Percentiles rank a stretch among this genome's conserved stretches.
These are phyloP conservation scores for Dactylella cylindrospora DNA, from an alignment of 2,329 filamentous ascomycete species.

Conservation along the genomic window DNA sequence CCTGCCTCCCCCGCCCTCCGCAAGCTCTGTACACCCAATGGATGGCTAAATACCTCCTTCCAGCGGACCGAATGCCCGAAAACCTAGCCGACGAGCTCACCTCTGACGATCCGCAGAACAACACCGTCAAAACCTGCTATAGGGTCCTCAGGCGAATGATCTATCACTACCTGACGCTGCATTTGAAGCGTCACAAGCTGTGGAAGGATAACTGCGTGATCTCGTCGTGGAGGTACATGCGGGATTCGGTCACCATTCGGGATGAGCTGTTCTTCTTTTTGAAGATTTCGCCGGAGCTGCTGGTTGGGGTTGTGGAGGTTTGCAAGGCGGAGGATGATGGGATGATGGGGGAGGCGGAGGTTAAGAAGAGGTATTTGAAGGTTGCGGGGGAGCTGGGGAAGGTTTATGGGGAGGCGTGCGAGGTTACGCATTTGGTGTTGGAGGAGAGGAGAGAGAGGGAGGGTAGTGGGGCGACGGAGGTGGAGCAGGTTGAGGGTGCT, in stretches of 20 bases:
- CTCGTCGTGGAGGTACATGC: slow-evolving; percentile 4
- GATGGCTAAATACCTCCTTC: neutral
- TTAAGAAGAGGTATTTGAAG: neutral
- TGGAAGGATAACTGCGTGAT: slow-evolving; percentile 10
- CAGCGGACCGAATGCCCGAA: neutral
- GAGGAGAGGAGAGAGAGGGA: neutral
- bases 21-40: no score
- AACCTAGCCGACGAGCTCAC: neutral
- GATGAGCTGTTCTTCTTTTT: slow-evolving; percentile 8
- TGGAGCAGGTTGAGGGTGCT: no score
- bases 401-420: neutral
- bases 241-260: neutral
- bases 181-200: slow-evolving; percentile 8
- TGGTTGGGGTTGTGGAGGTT: slow-evolving; percentile 3
- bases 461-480: neutral
- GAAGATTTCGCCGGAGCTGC: neutral
- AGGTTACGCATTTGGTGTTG: slow-evolving; percentile 2
- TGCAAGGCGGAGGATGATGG: slow-evolving; percentile 7
- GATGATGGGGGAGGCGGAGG: neutral
- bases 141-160: neutral
- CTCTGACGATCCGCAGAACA: neutral
- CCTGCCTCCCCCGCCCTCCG: slow-evolving; percentile 7
- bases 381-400: slow-evolving; percentile 5
- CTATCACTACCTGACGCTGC: neutral
- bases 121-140: neutral